phyloP scores from a whole-genome alignment of 768 basidiomycete genomes.

The Pisolithus sp. region DNA sequence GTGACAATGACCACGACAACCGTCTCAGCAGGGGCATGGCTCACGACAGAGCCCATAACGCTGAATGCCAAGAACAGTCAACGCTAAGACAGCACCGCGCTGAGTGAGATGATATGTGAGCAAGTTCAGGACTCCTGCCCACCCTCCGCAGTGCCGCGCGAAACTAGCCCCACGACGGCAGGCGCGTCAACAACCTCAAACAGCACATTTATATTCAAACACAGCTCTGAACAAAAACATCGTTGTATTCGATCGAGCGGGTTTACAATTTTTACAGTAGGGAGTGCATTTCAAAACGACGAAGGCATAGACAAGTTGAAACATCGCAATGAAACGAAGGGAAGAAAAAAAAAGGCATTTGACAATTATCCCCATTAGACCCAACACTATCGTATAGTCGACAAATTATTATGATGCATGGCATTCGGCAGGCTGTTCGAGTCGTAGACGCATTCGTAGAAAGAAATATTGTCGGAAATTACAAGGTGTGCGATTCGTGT shows the following conservation, averaged over 20 bases:
- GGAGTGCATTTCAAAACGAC: neutral
- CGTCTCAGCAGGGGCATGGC: conserved; percentile 35
- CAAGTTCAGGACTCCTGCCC: neutral
- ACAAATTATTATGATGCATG: conserved; percentile 2
- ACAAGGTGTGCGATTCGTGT: neutral
- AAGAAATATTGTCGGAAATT: neutral
- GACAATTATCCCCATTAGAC: conserved; percentile 9
- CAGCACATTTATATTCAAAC: conserved; percentile 9
- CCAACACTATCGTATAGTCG: conserved; percentile 2
- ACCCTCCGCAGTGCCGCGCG: too few relatives aligned
- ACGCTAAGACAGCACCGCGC: too few relatives aligned
- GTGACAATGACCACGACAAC: conserved; percentile 33
- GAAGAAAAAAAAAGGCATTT: neutral
- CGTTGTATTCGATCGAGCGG: conserved; percentile 1
- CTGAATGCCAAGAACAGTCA: neutral
- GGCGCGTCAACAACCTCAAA: conserved; percentile 25
- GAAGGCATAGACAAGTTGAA: too few relatives aligned
- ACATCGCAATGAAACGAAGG: neutral
- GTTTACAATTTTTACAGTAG: neutral
- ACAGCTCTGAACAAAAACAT: too few relatives aligned
- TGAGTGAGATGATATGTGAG: too few relatives aligned
- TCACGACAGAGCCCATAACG: conserved; percentile 43
- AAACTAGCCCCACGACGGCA: neutral
- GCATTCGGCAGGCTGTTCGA: neutral
- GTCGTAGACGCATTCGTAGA: neutral